Evolutionary conservation across 164 flowering plant genomes (phyloP), one percentile per base, ranked within the genome.

Genomic region (Echeveria elegans): DNA sequence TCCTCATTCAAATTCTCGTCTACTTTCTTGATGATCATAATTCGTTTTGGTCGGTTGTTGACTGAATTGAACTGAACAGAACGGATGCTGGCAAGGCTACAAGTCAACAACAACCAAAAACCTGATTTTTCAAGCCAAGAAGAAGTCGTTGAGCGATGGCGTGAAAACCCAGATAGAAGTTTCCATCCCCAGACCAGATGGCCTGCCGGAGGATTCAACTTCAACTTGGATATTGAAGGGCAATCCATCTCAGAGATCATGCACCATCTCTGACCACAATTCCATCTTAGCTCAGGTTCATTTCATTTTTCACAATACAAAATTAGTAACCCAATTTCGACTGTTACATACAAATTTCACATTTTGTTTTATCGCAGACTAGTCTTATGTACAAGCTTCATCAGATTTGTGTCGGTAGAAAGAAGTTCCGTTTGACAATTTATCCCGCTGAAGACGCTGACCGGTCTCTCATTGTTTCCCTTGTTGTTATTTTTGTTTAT

Each of bases 321-420:
- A 32, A 31, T 31, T 63, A 61, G 21, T 31, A 9, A 63, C 38
- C 43, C 40, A 31, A 34, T 36, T 32, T 0, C 24, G 21, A 43
- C 3, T 8, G 37, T 1, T 18, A 23, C 5, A 15, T 21, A 12
- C 7, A 24, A 62, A 12, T 31, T 62, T 32, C n/a, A 30, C 37
- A 32, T 62, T 63, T 11, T 40, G 38, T 2, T 32, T 36, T 2
- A 47, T 60, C 82, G 84, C 87, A 90, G 92, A 85, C 83, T 31
- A 86, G 85, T 75, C 82, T 87, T 0, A 78, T 90, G 86, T 77
- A 86, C 86, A 85, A 84, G 86, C 89, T 90, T 52, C 82, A 81
- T 76, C 83, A 87, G 77, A 53, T 79, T 23, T 72, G 70, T 37
- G 85, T 79, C 6, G 72, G 77, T 36, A 83, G 95, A 76, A 72